Evolutionary conservation across 495 filamentous ascomycete genomes (phyloP).

Genomic region (Neurospora sp.): DNA sequence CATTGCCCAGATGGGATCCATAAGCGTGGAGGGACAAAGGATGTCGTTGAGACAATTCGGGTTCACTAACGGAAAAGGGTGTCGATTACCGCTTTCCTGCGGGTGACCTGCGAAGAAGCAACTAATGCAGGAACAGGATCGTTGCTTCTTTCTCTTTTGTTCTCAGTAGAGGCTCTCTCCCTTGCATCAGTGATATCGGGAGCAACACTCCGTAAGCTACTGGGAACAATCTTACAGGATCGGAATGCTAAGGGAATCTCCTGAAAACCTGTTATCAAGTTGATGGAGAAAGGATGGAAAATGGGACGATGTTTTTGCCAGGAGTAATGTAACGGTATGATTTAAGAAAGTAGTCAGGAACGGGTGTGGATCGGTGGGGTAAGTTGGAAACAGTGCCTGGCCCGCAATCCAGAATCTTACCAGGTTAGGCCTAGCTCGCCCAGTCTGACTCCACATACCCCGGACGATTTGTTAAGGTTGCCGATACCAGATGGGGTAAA

Average conservation of each 20-base stretch:
- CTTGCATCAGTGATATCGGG: not conserved
- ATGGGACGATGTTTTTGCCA: not conserved
- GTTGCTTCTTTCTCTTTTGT: not conserved
- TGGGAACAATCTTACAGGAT: not conserved
- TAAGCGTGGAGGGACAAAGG: not conserved
- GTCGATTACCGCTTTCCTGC: not conserved
- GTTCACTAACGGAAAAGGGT: not conserved
- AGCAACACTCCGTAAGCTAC: not conserved
- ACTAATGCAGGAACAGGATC: not conserved
- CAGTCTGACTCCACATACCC: not conserved
- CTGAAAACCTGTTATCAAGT: not conserved
- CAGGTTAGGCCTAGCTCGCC: not conserved
- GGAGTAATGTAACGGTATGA: not conserved
- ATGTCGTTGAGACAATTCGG: not conserved
- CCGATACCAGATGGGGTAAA: not conserved
- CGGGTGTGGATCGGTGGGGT: not conserved
- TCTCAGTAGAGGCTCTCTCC: not conserved
- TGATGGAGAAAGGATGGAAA: not conserved
- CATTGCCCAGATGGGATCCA: not conserved
- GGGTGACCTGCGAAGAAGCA: not conserved
- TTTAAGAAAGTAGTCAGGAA: not conserved
- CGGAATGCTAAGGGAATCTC: not conserved
- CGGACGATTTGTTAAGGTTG: not conserved
- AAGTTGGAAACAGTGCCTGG: not conserved
- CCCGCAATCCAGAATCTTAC: not conserved